These are phyloP conservation scores for Henningerozyma blattae DNA, from an alignment of 805 yeast species.

Conservation along the genomic window DNA sequence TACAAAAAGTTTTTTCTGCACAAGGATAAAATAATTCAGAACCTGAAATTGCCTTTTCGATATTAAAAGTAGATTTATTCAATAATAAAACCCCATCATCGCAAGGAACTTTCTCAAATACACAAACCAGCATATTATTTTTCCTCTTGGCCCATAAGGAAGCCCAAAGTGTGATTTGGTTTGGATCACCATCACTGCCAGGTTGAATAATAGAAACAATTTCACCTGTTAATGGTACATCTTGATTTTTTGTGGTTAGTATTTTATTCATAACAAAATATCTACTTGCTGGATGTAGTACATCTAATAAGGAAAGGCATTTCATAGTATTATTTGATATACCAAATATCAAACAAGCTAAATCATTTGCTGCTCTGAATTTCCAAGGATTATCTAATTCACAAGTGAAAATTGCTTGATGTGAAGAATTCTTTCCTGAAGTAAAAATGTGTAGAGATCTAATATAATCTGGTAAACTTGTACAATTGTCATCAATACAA, in stretches of 20 bases:
- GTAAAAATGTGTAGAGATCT: constrained; percentile 50
- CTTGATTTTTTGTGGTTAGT: constrained; percentile 22
- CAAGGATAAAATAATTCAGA: background rate
- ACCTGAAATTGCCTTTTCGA: constrained; percentile 8
- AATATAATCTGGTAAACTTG: constrained; percentile 11
- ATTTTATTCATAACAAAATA: constrained; percentile 50
- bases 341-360: constrained; percentile 79
- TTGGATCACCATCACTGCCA: constrained; percentile 1
- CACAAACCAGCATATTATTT: constrained; percentile 58
- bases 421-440: constrained; percentile 54
- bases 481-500: constrained; percentile 16
- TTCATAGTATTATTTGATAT: constrained; percentile 50
- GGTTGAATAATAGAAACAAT: constrained; percentile 60
- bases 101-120: constrained; percentile 73
- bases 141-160: constrained; percentile 79
- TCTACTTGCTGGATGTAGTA: constrained; percentile 64
- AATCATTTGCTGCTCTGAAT: constrained; percentile 72
- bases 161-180: constrained; percentile 51
- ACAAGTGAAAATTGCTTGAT: constrained; percentile 79
- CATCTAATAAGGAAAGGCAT: constrained; percentile 54
- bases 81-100: constrained; percentile 45
- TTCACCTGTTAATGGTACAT: constrained; percentile 65
- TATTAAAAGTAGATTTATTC: constrained; percentile 7
- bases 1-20: constrained; percentile 3
- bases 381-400: constrained; percentile 64